Evolutionary conservation across 2,329 filamentous ascomycete genomes (phyloP), one percentile per base, ranked within the genome.

Genomic region (Didymosphaeria variabile): DNA sequence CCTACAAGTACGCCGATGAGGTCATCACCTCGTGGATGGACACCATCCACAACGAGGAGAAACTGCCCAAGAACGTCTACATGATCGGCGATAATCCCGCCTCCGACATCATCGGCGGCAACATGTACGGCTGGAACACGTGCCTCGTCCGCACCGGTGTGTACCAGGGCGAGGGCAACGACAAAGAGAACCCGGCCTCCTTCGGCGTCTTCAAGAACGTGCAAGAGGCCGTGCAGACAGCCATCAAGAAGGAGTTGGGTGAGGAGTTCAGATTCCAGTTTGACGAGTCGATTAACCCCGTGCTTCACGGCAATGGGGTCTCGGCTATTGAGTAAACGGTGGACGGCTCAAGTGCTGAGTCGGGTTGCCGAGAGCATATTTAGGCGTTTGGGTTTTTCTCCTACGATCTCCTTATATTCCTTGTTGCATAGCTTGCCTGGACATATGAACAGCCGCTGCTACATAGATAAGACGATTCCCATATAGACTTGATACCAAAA

Each of bases 71-170:
- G 76, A 90, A 91, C 79, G 83, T 91, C 76, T 92, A 92, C 84
- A 92, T 92, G 90, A 82, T 92, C 58, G 90, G 90, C 66, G 90
- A 92, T 79, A 92, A 91, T 81, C 90, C 89, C 7, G 87, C 88
- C 29, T 90, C 88, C 29, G 90, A 92, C 74, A 91, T 92, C 71
- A 84, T 90, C 65, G 90, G 90, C 64, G 90, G 90, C 63, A 93
- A 93, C 84, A 90, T 89, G 85, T 92, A 93, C 78, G 89, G 89
- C 62, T 93, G 90, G 91, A 93, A 93, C 80, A 92, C 90, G 3
- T 92, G 90, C 73, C 80, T 93, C 57, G 90, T 93, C 59, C 87
- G 90, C 73, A 93, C 90, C 0, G 91, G 91, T 80, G 90, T 93
- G 51, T 92, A 90, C 85, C 89, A 91, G 80, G 90, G 90, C 63